Evolutionary conservation across 768 basidiomycete genomes (phyloP), one percentile per base, ranked within the genome.

Genomic region (Lenzites betulinus): DNA sequence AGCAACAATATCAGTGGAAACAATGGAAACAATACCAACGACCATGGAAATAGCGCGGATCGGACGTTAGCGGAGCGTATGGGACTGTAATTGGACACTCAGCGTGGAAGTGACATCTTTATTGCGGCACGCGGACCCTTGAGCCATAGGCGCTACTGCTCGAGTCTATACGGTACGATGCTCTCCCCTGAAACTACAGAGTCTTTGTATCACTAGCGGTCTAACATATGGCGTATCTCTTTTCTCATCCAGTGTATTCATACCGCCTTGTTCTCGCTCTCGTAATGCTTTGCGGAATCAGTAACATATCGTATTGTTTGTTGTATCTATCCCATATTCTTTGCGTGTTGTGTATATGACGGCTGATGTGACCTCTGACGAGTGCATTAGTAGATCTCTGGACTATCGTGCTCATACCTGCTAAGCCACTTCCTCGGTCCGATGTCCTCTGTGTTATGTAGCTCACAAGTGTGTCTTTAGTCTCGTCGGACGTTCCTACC

Each of bases 21-120:
- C 39, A 43, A 28, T 20, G 20, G 28, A 18, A 72, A 49, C 26
- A 38, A 49, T 23, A 72, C 59, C 74, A 73, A 59, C 72, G 69
- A 75, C 75, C 64, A 44, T 57, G 46, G 64, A 54, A 62, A 65
- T 16, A 74, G 77, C 63, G 78, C 77, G 46, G 87, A 89, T 79
- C 90, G 90, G 83, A 90, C 91, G 79, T 85, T 93, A 79, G 88
- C 87, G 73, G 89, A 92, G 75, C 78, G 91, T 69, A 83, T 93
- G 87, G 91, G 91, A 73, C 80, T 92, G 38, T 90, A 71, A 83
- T 90, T 85, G 91, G 90, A 73, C 80, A 91, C 43, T 89, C 75
- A 81, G 67, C 47, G 46, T 53, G 60, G 54, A 57, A 53, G 54
- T 52, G 51, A 43, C 51, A 44, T 63, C 48, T 60, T 47, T 60